Percentiles rank a stretch among this genome's conserved stretches.
phyloP scores from a whole-genome alignment of 305 asterid genomes.

The Solanum aculeatissimum region DNA sequence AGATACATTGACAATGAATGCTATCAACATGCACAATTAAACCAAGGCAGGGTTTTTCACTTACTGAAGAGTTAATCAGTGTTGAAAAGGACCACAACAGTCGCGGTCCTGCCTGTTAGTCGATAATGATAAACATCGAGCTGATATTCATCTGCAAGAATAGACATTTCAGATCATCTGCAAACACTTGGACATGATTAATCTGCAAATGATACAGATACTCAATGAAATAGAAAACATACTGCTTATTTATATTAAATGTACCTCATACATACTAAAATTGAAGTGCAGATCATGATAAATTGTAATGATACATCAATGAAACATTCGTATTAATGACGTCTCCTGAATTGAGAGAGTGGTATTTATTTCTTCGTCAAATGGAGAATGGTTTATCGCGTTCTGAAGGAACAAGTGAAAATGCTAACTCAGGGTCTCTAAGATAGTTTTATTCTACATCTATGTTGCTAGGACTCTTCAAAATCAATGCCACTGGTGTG shows the following conservation, averaged over 20 bases:
- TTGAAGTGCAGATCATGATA: not conserved
- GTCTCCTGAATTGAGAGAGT: not conserved
- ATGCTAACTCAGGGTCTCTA: not conserved
- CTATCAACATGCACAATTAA: not conserved
- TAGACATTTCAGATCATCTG: not conserved
- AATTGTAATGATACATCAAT: not conserved
- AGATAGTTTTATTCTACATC: not conserved
- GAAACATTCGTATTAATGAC: not conserved
- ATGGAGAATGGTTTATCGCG: not conserved
- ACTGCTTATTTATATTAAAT: not conserved
- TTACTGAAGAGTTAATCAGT: not conserved
- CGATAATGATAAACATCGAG: not conserved
- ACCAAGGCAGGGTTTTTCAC: not conserved
- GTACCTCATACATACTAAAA: not conserved
- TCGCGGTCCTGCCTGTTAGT: not conserved
- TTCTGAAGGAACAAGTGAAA: not conserved
- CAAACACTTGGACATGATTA: not conserved
- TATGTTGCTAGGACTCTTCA: not conserved
- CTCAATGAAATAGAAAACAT: not conserved
- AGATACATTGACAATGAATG: not conserved
- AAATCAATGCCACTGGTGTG: not conserved
- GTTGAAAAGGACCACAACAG: not conserved
- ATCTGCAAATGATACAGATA: not conserved
- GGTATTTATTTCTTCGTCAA: not conserved
- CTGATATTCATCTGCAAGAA: not conserved